phyloP scores from a whole-genome alignment of 345 rosid species.

The Lepidium africanum region DNA sequence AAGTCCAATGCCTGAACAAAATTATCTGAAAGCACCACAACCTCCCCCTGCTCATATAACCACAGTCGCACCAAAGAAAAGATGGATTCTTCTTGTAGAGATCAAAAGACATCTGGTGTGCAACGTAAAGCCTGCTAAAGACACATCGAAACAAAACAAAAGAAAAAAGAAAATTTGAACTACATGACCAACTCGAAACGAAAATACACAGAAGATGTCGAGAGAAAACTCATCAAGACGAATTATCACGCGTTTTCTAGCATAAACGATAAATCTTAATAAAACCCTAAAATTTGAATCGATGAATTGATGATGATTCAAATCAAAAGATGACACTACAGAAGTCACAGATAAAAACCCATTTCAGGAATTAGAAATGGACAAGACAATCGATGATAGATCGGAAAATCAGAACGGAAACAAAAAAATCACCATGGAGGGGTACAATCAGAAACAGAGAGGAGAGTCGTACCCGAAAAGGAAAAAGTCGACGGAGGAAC shows the following conservation, averaged over 20 bases:
- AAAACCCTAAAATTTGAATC: conserved; percentile 5
- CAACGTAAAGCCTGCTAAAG: conserved; percentile 21
- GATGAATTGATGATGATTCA: background rate
- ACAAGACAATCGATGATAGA: background rate
- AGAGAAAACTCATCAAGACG: background rate
- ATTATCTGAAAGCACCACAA: conserved; percentile 45
- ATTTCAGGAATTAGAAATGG: background rate
- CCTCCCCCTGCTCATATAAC: conserved; percentile 71
- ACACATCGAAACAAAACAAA: conserved; percentile 5
- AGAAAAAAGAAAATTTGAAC: background rate
- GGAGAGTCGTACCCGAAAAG: conserved; percentile 4
- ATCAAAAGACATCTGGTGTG: conserved; percentile 36
- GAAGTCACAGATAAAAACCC: background rate
- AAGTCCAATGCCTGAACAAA: conserved; percentile 65
- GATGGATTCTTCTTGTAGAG: conserved; percentile 32
- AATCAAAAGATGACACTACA: background rate
- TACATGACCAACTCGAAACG: background rate
- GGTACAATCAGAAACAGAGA: background rate
- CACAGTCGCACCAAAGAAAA: conserved; percentile 42
- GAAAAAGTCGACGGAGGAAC: background rate
- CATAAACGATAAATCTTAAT: background rate
- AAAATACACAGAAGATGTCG: background rate
- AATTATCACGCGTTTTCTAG: background rate
- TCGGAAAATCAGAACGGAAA: background rate
- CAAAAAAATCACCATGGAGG: background rate